These are phyloP conservation scores for Lasiodiplodia citricola DNA, from an alignment of 2,329 filamentous ascomycete species.

Conservation along the genomic window DNA sequence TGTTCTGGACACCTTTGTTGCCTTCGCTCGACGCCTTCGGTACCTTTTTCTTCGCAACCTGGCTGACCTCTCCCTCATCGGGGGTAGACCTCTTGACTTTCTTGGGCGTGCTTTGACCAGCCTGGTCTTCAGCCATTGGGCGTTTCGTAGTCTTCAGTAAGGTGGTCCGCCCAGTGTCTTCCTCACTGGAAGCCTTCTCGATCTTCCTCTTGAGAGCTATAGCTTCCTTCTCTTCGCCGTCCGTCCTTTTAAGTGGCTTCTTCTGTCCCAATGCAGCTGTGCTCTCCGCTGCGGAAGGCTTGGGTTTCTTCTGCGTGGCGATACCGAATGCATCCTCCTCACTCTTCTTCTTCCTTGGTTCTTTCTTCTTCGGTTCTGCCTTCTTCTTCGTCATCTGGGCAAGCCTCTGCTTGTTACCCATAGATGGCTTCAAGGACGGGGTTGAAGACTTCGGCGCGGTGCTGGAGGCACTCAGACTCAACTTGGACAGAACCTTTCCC, in stretches of 20 bases:
- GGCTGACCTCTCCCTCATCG: not conserved
- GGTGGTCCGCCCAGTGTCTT: constrained; percentile 31
- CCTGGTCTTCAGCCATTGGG: constrained; percentile 31
- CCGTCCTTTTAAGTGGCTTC: constrained; percentile 27
- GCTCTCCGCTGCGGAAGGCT: constrained; percentile 38
- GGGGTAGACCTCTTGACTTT: not conserved
- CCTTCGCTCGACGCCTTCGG: constrained; percentile 53
- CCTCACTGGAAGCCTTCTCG: constrained; percentile 54
- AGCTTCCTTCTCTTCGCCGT: constrained; percentile 45
- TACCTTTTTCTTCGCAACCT: constrained; percentile 35
- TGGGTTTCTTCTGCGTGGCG: constrained; percentile 46
- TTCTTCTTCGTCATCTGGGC: constrained; percentile 48
- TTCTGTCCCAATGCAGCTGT: not conserved
- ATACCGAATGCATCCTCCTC: constrained; percentile 42
- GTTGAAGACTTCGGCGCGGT: constrained; percentile 31
- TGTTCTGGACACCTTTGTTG: constrained; percentile 37
- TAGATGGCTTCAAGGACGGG: constrained; percentile 10
- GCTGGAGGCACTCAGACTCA: constrained; percentile 52
- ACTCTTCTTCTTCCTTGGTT: constrained; percentile 55
- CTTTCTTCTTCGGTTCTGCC: constrained; percentile 52
- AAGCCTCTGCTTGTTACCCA: constrained; percentile 16
- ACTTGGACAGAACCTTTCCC: constrained; percentile 65
- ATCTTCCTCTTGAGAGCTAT: constrained; percentile 52
- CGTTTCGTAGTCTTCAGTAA: constrained; percentile 39
- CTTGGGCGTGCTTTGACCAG: constrained; percentile 19